A percentile compares a stretch with the other conserved stretches of the same genome.
phyloP scores from a whole-genome alignment of 768 basidiomycete species.

The Lactifluus pinguis region DNA sequence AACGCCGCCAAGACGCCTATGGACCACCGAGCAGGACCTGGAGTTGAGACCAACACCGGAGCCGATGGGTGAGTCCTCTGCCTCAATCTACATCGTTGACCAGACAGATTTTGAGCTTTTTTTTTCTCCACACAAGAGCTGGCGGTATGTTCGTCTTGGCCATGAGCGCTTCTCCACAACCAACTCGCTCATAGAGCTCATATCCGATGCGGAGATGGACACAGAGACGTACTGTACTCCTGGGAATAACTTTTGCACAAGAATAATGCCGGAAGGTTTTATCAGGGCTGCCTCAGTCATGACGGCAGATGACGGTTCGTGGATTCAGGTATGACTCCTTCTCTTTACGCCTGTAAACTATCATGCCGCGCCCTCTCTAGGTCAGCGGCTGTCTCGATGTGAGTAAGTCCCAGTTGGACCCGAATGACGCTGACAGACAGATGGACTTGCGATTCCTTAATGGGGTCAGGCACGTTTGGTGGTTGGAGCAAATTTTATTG shows the following conservation, averaged over 20 bases:
- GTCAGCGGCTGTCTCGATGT: constrained; percentile 34
- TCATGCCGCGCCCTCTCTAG: constrained; percentile 18
- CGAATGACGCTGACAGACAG: constrained; percentile 38
- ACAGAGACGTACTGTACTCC: constrained; percentile 31
- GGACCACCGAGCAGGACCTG: background rate
- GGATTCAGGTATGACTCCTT: constrained; percentile 28
- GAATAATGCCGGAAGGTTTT: constrained; percentile 28
- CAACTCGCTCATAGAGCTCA: constrained; percentile 24
- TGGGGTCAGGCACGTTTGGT: constrained; percentile 43
- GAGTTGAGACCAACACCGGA: constrained; percentile 31
- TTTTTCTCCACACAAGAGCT: constrained; percentile 27
- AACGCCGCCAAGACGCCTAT: background rate
- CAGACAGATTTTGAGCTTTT: constrained; percentile 27
- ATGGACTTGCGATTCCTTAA: constrained; percentile 43
- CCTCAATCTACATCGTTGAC: constrained; percentile 30
- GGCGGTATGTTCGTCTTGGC: constrained; percentile 26
- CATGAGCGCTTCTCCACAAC: background rate
- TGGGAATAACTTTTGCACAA: constrained; percentile 22
- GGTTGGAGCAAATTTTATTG: constrained; percentile 45
- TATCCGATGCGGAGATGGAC: constrained; percentile 33
- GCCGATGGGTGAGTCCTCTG: constrained; percentile 29
- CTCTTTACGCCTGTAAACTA: background rate
- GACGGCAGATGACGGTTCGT: constrained; percentile 29
- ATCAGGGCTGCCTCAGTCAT: constrained; percentile 30
- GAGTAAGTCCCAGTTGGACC: constrained; percentile 26